Percentiles rank a stretch among this genome's conserved stretches.
These are phyloP conservation scores for Caulochytrium protostelioides DNA, from an alignment of 371 early-diverging fungal genomes.

Conservation along the genomic window DNA sequence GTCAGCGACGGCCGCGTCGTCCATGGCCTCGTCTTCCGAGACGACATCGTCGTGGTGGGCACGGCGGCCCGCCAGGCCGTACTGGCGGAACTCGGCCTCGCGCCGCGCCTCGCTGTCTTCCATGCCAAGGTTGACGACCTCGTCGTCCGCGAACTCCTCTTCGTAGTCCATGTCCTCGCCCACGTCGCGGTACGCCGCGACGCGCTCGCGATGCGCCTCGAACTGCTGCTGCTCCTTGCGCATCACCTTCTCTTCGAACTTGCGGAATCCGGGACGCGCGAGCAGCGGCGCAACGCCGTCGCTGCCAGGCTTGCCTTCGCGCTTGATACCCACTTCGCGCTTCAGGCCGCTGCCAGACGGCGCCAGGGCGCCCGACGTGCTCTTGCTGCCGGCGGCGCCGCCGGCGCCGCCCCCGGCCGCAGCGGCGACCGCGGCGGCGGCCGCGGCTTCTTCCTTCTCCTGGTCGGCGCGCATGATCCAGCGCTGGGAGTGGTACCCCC, in stretches of 20 bases:
- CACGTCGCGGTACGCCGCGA: conserved; percentile 37
- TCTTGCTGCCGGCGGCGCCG: conserved; percentile 16
- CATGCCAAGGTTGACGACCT: conserved; percentile 25
- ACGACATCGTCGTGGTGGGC: conserved; percentile 9
- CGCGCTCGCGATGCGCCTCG: conserved; percentile 1
- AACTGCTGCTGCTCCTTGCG: neutral
- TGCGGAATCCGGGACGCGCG: neutral
- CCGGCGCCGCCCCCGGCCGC: neutral
- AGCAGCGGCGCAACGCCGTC: conserved; percentile 2
- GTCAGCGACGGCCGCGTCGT: no score
- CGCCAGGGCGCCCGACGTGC: no score
- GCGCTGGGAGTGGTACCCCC: conserved; percentile 3
- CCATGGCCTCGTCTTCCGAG: conserved; percentile 8
- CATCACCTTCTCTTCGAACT: conserved; percentile 1
- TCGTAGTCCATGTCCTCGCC: conserved; percentile 45
- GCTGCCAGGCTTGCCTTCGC: conserved; percentile 2
- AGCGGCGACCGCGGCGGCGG: neutral
- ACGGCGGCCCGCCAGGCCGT: conserved; percentile 6
- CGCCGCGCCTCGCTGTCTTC: conserved; percentile 20
- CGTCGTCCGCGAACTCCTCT: conserved; percentile 60
- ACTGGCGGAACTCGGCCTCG: conserved; percentile 15
- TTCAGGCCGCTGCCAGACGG: no score
- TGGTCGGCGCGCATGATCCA: conserved; percentile 10
- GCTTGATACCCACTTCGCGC: conserved; percentile 4
- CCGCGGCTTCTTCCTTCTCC: conserved; percentile 4